Conservation (phyloP, 2,329 filamentous ascomycete species). For the Pleurostoma richardsiae region DNA sequence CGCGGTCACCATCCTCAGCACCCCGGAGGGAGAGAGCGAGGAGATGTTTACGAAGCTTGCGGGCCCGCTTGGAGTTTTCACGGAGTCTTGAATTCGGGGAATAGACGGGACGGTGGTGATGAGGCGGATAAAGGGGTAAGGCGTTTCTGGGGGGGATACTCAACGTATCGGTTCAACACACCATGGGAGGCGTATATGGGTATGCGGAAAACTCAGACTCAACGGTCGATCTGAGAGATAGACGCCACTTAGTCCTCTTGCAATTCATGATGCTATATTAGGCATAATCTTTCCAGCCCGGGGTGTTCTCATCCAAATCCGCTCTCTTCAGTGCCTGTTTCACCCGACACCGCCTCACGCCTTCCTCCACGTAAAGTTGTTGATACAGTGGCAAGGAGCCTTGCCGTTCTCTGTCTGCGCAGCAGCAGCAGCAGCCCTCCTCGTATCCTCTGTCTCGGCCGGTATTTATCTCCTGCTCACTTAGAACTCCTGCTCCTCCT, state of each 20-base stretch:
- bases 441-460: no score
- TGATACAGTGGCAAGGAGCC: no score
- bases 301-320: no score
- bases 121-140: neutral
- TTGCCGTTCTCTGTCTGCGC: no score
- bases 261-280: no score
- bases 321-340: no score
- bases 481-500: conserved; percentile 94
- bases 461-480: conserved; percentile 1
- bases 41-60: conserved; percentile 81
- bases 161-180: conserved; percentile 15
- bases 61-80: conserved; percentile 49
- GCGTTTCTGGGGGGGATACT: conserved; percentile 13
- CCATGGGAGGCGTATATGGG: conserved; percentile 7
- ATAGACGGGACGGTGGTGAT: neutral
- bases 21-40: conserved; percentile 73
- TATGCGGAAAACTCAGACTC: conserved; percentile 9
- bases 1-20: conserved; percentile 81
- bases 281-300: no score
- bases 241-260: no score
- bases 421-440: no score
- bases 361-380: no score
- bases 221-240: conserved; percentile 8
- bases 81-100: conserved; percentile 12
- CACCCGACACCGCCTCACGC: no score